Percentiles rank a stretch among this genome's conserved stretches.
phyloP scores from a whole-genome alignment of 441 rosid species.

The Eruca vesicaria region DNA sequence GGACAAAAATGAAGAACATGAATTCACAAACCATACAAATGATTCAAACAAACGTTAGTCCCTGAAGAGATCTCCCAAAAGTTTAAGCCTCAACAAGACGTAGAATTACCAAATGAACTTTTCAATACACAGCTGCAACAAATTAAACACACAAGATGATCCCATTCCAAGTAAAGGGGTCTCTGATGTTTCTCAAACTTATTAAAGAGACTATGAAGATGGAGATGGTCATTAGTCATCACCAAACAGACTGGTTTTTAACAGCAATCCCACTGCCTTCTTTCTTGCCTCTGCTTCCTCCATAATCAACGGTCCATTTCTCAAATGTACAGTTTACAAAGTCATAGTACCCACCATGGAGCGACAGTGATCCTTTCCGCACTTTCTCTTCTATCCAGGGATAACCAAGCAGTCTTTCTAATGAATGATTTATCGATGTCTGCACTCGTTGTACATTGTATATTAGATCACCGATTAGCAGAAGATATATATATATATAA shows the following conservation, averaged over 20 bases:
- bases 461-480: slow-evolving; percentile 9
- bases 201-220: not conserved
- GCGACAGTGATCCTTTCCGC: slow-evolving; percentile 50
- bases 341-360: slow-evolving; percentile 92
- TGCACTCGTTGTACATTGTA: slow-evolving; percentile 12
- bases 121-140: slow-evolving; percentile 22
- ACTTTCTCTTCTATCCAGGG: slow-evolving; percentile 95
- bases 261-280: slow-evolving; percentile 41
- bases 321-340: slow-evolving; percentile 76
- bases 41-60: slow-evolving; percentile 8
- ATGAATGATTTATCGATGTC: slow-evolving; percentile 74
- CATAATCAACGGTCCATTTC: slow-evolving; percentile 90
- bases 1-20: not conserved
- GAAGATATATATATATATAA: not conserved
- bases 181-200: slow-evolving; percentile 7
- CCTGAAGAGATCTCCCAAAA: not conserved
- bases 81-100: not conserved
- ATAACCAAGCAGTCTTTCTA: slow-evolving; percentile 72
- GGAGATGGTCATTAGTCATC: slow-evolving; percentile 10
- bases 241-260: slow-evolving; percentile 58
- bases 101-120: not conserved
- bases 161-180: not conserved
- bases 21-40: not conserved
- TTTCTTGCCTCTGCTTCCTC: slow-evolving; percentile 37
- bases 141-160: not conserved